Conservation (phyloP, 352 stramenopile species). For the Phytopythium ostracodes region DNA sequence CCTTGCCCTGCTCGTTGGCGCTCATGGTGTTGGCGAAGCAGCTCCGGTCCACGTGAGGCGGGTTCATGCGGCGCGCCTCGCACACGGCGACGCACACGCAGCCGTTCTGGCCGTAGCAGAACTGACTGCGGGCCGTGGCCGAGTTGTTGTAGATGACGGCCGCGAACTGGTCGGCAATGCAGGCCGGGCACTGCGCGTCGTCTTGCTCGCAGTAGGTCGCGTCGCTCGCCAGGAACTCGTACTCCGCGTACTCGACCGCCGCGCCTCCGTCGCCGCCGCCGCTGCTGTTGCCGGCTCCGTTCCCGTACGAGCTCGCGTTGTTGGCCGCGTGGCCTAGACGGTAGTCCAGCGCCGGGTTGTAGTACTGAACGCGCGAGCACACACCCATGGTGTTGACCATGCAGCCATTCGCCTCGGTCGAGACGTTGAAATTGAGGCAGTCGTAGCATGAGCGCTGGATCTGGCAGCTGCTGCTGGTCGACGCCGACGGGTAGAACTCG, state of each 20-base stretch:
- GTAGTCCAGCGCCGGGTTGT: constrained; percentile 26
- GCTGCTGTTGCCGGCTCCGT: constrained; percentile 13
- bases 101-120: constrained; percentile 28
- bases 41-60: constrained; percentile 14
- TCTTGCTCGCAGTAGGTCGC: constrained; percentile 34
- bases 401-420: constrained; percentile 26
- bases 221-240: constrained; percentile 22
- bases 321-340: constrained; percentile 22
- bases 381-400: constrained; percentile 28
- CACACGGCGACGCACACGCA: constrained; percentile 48
- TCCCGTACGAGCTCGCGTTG: constrained; percentile 14
- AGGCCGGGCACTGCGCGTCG: constrained; percentile 32
- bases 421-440: constrained; percentile 45
- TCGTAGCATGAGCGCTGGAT: constrained; percentile 44
- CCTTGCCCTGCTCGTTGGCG: constrained; percentile 12
- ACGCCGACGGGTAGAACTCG: constrained; percentile 28
- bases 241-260: constrained; percentile 15
- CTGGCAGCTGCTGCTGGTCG: constrained; percentile 30
- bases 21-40: constrained; percentile 34
- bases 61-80: constrained; percentile 22
- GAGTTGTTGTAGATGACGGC: constrained; percentile 38
- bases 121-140: constrained; percentile 25
- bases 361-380: constrained; percentile 8
- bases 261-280: constrained; percentile 8
- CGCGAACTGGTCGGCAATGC: constrained; percentile 27